Evolutionary conservation across 345 rosid species (phyloP), one percentile per base, ranked within the genome.

Genomic region (Euphorbia lathyris): DNA sequence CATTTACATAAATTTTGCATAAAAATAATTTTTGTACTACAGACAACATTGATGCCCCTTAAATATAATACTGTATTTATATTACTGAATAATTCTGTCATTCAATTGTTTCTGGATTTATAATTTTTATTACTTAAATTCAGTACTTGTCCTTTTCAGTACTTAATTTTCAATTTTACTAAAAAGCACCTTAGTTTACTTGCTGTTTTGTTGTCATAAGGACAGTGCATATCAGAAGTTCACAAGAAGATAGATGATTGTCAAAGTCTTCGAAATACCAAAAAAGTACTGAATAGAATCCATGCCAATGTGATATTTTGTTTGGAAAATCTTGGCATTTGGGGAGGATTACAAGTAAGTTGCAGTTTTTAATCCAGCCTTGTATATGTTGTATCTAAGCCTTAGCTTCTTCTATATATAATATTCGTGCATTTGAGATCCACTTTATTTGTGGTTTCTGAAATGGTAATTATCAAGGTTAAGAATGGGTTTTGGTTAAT

Each of bases 301-400:
- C 96, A 90, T 80, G 93, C 82, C n/a, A 89, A 81, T 78, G 83
- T 93, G 64, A 63, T 80, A 45, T 81, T 79, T 74, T 85, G 86
- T 73, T 81, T 85, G 78, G 78, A 87, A 72, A 86, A 79, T 66
- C 91, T 93, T 72, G 98, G 97, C 77, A 74, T 93, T 56, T 87
- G 83, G 80, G 98, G 98, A 76, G 98, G 92, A 72, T 67, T 79
- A 65, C 90, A 84, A 76, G 98, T 93, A 76, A 75, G 83, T 65
- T 77, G 34, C 50, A 50, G 62, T 42, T 59, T 66, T 66, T 58
- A 74, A 43, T 48, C 36, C 20, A 72, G 45, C 9, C 56, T 20
- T 66, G 26, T 68, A 43, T 52, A 63, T 60, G 48, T 74, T 10
- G 20, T 45, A 47, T 22, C 22, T 30, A 9, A 27, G 40, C 47